These are phyloP conservation scores for Yarrowia sp. DNA, from an alignment of 805 yeast genomes.

Conservation along the genomic window DNA sequence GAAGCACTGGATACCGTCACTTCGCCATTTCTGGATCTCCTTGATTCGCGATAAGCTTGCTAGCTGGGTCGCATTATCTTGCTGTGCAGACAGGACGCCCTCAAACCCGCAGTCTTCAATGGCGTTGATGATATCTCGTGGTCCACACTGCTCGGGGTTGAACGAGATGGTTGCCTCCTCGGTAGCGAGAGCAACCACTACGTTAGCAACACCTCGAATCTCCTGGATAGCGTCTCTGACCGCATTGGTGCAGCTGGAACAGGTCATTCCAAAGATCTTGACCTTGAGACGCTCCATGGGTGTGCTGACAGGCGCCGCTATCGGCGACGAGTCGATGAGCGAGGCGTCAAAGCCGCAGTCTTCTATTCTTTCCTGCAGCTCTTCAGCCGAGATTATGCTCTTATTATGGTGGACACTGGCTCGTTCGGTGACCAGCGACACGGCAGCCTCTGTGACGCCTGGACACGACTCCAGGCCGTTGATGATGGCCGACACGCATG, in stretches of 20 bases:
- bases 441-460: slow-evolving; percentile 63
- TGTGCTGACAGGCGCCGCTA: slow-evolving; percentile 16
- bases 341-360: slow-evolving; percentile 76
- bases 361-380: slow-evolving; percentile 64
- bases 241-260: slow-evolving; percentile 60
- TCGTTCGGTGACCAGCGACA: slow-evolving; percentile 78
- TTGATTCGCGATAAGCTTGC: slow-evolving; percentile 68
- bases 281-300: slow-evolving; percentile 46
- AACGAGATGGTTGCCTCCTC: slow-evolving; percentile 63
- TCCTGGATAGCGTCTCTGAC: slow-evolving; percentile 57
- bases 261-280: slow-evolving; percentile 66
- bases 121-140: slow-evolving; percentile 64
- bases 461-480: slow-evolving; percentile 57
- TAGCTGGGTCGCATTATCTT: slow-evolving; percentile 73
- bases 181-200: slow-evolving; percentile 59
- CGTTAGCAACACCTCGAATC: slow-evolving; percentile 58
- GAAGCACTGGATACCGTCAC: slow-evolving; percentile 56
- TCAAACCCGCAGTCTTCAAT: slow-evolving; percentile 62
- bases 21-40: slow-evolving; percentile 77
- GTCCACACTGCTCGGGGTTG: slow-evolving; percentile 59
- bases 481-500: slow-evolving; percentile 76
- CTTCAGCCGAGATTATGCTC: slow-evolving; percentile 48
- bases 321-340: slow-evolving; percentile 42
- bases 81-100: slow-evolving; percentile 55
- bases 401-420: slow-evolving; percentile 64